phyloP scores from a whole-genome alignment of 2,329 filamentous ascomycete genomes.

The Dactylellina cionopaga region DNA sequence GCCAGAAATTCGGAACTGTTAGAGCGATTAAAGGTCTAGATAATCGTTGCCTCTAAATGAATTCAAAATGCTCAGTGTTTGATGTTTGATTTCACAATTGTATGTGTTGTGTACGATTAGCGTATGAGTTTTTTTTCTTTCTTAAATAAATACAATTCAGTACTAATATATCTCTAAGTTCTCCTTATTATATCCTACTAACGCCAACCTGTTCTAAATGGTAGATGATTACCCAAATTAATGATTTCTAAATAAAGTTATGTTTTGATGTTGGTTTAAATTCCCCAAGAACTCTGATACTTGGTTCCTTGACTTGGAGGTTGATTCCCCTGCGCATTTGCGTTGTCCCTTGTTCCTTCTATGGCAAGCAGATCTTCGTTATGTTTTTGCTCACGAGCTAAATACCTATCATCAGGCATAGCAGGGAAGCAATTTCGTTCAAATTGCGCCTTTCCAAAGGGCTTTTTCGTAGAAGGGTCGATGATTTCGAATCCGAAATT shows the following conservation, averaged over 20 bases:
- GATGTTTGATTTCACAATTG: not conserved
- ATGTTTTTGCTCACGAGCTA: constrained; percentile 22
- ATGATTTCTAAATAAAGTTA: not conserved
- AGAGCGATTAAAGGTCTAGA: too few species aligned
- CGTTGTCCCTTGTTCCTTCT: not conserved
- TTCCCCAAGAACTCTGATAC: constrained; percentile 39
- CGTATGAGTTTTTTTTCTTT: not conserved
- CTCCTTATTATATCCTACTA: too few species aligned
- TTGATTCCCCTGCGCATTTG: not conserved
- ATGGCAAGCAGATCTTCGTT: constrained; percentile 13
- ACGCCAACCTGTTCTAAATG: too few species aligned
- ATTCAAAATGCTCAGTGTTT: too few species aligned
- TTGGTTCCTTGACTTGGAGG: not conserved
- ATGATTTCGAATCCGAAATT: constrained; percentile 34
- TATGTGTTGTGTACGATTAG: not conserved
- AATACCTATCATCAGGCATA: constrained; percentile 27
- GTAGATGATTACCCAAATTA: too few species aligned
- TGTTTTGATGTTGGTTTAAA: not conserved
- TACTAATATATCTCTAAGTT: not conserved
- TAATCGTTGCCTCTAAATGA: too few species aligned
- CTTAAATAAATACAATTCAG: not conserved
- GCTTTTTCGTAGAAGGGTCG: constrained; percentile 34
- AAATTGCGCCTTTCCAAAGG: constrained; percentile 32
- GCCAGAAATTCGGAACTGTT: too few species aligned
- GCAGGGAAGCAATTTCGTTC: constrained; percentile 25